Percentiles rank a stretch among this genome's conserved stretches.
Conservation (phyloP, 768 basidiomycete genomes). For the Mycena leptocephala region DNA sequence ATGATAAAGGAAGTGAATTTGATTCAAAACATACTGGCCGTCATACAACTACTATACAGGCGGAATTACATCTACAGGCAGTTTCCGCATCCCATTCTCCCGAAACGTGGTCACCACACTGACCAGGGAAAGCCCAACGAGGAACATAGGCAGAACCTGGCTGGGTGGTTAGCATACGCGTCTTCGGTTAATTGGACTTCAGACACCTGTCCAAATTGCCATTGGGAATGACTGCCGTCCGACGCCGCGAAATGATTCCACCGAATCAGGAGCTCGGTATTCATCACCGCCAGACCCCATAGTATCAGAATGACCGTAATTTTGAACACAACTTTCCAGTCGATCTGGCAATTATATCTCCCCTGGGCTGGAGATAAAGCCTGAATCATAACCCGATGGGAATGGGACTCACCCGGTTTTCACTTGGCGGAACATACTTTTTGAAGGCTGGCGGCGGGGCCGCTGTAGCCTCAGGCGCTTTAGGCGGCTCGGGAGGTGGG, state of each 20-base stretch:
- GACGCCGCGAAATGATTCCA: slow-evolving; percentile 28
- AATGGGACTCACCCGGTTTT: not conserved
- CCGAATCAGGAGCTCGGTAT: slow-evolving; percentile 37
- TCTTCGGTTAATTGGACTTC: not conserved
- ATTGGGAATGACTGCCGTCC: not conserved
- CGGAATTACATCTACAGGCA: no score
- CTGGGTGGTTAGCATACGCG: not conserved
- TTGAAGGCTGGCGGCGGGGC: no score
- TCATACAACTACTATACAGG: no score
- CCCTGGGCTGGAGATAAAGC: not conserved
- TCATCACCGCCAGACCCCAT: slow-evolving; percentile 38
- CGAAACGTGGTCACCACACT: slow-evolving; percentile 33
- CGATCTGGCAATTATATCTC: slow-evolving; percentile 30
- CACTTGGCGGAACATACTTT: no score
- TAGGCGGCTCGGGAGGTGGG: no score
- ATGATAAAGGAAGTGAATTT: no score
- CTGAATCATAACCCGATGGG: not conserved
- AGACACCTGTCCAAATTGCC: slow-evolving; percentile 41
- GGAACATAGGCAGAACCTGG: slow-evolving; percentile 40
- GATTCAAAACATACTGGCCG: no score
- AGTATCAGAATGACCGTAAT: slow-evolving; percentile 28
- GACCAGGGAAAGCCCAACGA: slow-evolving; percentile 26
- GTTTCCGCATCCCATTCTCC: slow-evolving; percentile 27
- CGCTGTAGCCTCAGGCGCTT: no score
- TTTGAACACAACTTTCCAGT: slow-evolving; percentile 32